Evolutionary conservation across 179 eudicot species (phyloP).

Genomic region (Vitellaria paradoxa): DNA sequence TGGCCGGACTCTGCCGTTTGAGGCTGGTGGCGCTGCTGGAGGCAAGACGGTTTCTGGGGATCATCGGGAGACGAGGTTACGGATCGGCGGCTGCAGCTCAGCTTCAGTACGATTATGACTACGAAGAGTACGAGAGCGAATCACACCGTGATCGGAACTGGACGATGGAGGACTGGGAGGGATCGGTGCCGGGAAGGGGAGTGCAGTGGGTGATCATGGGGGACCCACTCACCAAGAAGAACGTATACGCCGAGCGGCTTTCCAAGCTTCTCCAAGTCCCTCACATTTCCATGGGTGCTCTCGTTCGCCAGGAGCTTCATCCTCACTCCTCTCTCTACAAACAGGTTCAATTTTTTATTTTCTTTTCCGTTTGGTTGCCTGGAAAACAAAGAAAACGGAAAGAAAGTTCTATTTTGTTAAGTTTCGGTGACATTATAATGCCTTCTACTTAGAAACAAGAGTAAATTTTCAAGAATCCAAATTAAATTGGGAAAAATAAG

Average conservation of each 20-base stretch:
- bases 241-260: conserved; percentile 65
- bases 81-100: conserved; percentile 61
- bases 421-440: neutral
- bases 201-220: conserved; percentile 91
- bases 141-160: neutral
- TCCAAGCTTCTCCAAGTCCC: conserved; percentile 77
- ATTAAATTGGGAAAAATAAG: too few relatives aligned
- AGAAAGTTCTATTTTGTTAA: neutral
- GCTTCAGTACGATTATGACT: conserved; percentile 38
- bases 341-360: conserved; percentile 37
- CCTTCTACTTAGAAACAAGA: neutral
- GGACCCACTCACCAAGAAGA: conserved; percentile 64
- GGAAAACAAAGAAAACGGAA: neutral
- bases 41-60: conserved; percentile 4
- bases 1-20: conserved; percentile 46
- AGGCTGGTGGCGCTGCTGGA: conserved; percentile 17
- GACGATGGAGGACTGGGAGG: conserved; percentile 42
- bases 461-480: too few relatives aligned
- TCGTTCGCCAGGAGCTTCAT: conserved; percentile 75
- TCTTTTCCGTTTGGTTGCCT: neutral
- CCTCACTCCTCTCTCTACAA: conserved; percentile 65
- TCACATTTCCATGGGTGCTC: conserved; percentile 71
- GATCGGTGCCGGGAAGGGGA: conserved; percentile 53
- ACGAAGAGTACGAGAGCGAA: conserved; percentile 28
- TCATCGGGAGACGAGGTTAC: conserved; percentile 23